Conservation (phyloP, 768 basidiomycete species). For the Amanita pallidorosea region DNA sequence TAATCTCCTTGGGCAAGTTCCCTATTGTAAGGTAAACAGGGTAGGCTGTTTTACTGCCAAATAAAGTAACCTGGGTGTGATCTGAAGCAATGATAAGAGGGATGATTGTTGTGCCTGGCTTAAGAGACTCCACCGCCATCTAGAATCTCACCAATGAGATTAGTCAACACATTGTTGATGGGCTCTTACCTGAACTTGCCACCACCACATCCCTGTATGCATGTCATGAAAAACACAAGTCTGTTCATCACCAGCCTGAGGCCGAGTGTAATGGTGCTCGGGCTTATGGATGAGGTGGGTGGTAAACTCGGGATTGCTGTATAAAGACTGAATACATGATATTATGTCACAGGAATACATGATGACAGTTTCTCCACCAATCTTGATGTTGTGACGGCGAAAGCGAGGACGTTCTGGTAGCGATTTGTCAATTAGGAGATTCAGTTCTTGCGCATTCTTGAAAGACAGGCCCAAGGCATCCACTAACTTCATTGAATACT, state of each 20-base stretch:
- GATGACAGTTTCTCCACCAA: background rate
- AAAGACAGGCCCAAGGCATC: background rate
- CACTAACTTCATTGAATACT: background rate
- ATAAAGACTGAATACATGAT: background rate
- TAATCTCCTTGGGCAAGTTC: slow-evolving; percentile 22
- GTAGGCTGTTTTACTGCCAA: slow-evolving; percentile 26
- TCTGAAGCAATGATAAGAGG: slow-evolving; percentile 31
- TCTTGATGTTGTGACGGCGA: background rate
- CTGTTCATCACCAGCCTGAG: background rate
- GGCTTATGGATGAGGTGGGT: background rate
- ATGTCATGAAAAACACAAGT: slow-evolving; percentile 17
- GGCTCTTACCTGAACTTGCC: slow-evolving; percentile 25
- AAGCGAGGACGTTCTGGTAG: background rate
- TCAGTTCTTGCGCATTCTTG: background rate
- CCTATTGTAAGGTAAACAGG: slow-evolving; percentile 34
- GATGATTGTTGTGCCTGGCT: slow-evolving; percentile 17
- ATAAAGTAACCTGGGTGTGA: slow-evolving; percentile 27
- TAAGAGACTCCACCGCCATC: slow-evolving; percentile 8
- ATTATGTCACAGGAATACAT: background rate
- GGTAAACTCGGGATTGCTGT: background rate
- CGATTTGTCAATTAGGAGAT: background rate
- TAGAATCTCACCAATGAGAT: background rate
- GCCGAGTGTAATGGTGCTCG: background rate
- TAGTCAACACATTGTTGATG: background rate
- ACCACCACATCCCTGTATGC: slow-evolving; percentile 35